These are phyloP conservation scores for Phytophthora hibernalis DNA, from an alignment of 352 stramenopile genomes.

Conservation along the genomic window DNA sequence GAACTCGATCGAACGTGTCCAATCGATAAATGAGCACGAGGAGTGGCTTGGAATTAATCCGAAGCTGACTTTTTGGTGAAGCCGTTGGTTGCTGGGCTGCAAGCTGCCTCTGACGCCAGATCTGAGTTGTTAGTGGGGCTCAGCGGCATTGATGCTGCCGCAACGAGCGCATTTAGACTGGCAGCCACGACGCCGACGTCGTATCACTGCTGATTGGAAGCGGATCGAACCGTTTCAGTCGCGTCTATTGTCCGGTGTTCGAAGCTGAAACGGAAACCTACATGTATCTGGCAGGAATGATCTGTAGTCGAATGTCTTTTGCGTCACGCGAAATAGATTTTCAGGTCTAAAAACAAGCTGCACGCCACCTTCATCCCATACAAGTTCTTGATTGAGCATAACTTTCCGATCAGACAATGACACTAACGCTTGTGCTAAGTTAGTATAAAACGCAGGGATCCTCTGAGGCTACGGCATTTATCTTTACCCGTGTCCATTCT, in stretches of 20 bases:
- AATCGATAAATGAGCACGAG: constrained; percentile 16
- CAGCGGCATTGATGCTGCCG: not conserved
- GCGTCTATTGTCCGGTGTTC: constrained; percentile 22
- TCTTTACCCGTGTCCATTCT: not conserved
- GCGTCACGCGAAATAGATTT: not conserved
- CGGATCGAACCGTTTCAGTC: constrained; percentile 9
- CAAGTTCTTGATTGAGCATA: too few species aligned
- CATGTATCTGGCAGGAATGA: too few species aligned
- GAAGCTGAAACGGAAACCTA: too few species aligned
- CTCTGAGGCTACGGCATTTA: too few species aligned
- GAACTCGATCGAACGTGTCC: not conserved
- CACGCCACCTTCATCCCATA: not conserved
- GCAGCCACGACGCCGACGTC: not conserved
- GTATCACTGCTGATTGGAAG: constrained; percentile 29
- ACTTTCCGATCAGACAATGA: too few species aligned
- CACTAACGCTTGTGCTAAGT: not conserved
- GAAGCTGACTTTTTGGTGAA: not conserved
- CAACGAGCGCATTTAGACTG: constrained; percentile 9
- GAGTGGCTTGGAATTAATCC: not conserved
- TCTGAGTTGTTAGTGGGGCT: not conserved
- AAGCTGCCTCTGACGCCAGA: not conserved
- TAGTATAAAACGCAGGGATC: constrained; percentile 12
- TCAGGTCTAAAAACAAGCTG: not conserved
- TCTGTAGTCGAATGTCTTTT: constrained; percentile 16
- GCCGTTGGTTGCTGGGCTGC: not conserved